Conservation (phyloP, 2,329 filamentous ascomycete genomes). For the Pleomassaria siparia region DNA sequence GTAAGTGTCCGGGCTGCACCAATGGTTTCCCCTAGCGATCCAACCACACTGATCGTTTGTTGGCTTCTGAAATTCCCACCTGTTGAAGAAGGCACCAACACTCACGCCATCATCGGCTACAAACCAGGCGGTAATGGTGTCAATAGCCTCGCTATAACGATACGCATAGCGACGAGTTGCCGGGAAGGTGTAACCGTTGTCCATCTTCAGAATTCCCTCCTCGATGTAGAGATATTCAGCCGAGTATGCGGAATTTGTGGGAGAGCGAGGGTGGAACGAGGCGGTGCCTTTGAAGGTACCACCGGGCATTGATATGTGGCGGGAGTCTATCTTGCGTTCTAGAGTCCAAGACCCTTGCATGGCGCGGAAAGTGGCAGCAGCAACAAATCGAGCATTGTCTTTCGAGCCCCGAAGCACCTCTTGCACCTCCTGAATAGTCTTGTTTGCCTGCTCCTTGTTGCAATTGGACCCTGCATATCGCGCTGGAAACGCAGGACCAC, state of each 20-base stretch:
- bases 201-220: constrained; percentile 64
- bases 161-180: constrained; percentile 71
- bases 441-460: constrained; percentile 45
- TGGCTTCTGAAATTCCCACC: constrained; percentile 61
- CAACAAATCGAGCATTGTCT: constrained; percentile 56
- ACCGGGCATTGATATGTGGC: constrained; percentile 60
- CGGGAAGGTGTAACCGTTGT: constrained; percentile 58
- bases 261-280: constrained; percentile 63
- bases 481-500: constrained; percentile 49
- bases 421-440: constrained; percentile 50
- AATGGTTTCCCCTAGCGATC: constrained; percentile 66
- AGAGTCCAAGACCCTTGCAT: constrained; percentile 71
- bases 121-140: constrained; percentile 73
- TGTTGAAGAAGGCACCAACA: constrained; percentile 75
- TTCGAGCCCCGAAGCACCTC: constrained; percentile 47
- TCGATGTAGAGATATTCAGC: constrained; percentile 68
- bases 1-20: constrained; percentile 73
- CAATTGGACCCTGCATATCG: constrained; percentile 24
- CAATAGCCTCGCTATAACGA: constrained; percentile 64
- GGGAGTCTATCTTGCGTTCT: constrained; percentile 58
- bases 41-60: constrained; percentile 51
- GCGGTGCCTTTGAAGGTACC: constrained; percentile 67
- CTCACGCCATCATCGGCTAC: constrained; percentile 64
- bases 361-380: constrained; percentile 68
- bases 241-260: constrained; percentile 49